A percentile compares a stretch with the other conserved stretches of the same genome.
These are phyloP conservation scores for Thermochaetoides dissita DNA, from an alignment of 2,329 filamentous ascomycete genomes.

Conservation along the genomic window DNA sequence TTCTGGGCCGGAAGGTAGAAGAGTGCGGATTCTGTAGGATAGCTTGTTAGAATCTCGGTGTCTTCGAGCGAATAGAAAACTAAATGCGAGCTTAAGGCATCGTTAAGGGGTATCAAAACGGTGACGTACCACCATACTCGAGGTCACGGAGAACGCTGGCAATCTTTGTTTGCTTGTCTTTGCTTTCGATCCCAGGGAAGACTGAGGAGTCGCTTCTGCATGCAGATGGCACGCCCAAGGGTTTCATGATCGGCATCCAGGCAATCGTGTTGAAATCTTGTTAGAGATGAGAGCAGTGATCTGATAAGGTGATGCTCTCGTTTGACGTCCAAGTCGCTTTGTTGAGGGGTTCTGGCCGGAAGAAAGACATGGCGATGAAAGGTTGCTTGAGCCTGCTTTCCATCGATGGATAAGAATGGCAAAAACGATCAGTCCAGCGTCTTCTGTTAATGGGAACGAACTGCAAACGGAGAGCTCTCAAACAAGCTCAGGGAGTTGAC, in stretches of 20 bases:
- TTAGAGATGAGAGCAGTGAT: constrained; percentile 1
- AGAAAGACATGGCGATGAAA: constrained; percentile 17
- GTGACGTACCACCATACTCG: constrained; percentile 9
- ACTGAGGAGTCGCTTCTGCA: constrained; percentile 9
- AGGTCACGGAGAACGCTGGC: constrained; percentile 4
- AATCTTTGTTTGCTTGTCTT: not conserved
- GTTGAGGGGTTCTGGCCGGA: constrained; percentile 18
- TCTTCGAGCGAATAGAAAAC: not conserved
- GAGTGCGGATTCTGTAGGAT: constrained; percentile 6
- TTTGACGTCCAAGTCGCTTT: constrained; percentile 3
- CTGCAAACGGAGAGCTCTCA: no score
- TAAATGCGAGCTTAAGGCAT: not conserved
- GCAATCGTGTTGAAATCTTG: not conserved
- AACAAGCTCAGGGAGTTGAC: no score
- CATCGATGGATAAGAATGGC: not conserved
- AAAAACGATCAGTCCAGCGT: not conserved
- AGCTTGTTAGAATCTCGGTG: not conserved
- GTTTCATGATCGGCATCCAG: not conserved
- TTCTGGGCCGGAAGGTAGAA: constrained; percentile 12
- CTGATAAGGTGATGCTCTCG: constrained; percentile 5
- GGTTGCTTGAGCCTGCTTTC: constrained; percentile 1
- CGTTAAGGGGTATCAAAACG: not conserved
- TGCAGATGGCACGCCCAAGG: constrained; percentile 1
- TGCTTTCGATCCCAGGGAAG: constrained; percentile 7
- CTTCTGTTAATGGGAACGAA: no score